Conservation (phyloP, 345 rosid genomes). For the Nephelium lappaceum region DNA sequence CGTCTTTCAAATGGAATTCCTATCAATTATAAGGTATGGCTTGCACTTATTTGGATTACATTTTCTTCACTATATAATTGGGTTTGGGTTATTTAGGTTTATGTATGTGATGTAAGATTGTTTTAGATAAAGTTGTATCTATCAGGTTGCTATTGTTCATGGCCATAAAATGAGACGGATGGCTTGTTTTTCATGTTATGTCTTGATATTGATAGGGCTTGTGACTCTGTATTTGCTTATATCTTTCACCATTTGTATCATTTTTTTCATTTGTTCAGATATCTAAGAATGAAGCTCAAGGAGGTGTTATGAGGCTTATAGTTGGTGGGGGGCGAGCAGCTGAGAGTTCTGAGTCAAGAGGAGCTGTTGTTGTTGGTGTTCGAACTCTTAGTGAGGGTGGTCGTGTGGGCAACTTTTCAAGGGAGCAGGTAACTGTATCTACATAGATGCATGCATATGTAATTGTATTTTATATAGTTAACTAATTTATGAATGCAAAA, state of each 20-base stretch:
- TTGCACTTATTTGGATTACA: slow-evolving; percentile 8
- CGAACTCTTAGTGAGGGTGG: slow-evolving; percentile 99
- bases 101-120: slow-evolving; percentile 5
- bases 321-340: slow-evolving; percentile 99
- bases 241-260: slow-evolving; percentile 5
- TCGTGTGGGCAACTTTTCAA: slow-evolving; percentile 94
- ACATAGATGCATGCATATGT: neutral
- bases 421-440: slow-evolving; percentile 79
- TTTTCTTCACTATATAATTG: slow-evolving; percentile 7
- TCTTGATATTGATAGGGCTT: slow-evolving; percentile 8
- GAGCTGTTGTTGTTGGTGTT: slow-evolving; percentile 96
- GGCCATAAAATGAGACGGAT: neutral
- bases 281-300: slow-evolving; percentile 75
- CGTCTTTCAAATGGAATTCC: slow-evolving; percentile 94
- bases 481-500: neutral
- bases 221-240: slow-evolving; percentile 6
- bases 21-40: slow-evolving; percentile 77
- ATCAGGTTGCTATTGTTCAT: neutral
- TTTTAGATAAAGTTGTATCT: neutral
- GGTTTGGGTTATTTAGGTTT: neutral
- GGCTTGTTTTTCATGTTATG: neutral
- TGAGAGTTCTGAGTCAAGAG: slow-evolving; percentile 82
- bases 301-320: slow-evolving; percentile 97
- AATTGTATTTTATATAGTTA: neutral
- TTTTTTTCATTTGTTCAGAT: slow-evolving; percentile 44